Evolutionary conservation across 1,284 basidiomycete species (phyloP), one percentile per base, ranked within the genome.

Genomic region (Sphagnurus paluster): DNA sequence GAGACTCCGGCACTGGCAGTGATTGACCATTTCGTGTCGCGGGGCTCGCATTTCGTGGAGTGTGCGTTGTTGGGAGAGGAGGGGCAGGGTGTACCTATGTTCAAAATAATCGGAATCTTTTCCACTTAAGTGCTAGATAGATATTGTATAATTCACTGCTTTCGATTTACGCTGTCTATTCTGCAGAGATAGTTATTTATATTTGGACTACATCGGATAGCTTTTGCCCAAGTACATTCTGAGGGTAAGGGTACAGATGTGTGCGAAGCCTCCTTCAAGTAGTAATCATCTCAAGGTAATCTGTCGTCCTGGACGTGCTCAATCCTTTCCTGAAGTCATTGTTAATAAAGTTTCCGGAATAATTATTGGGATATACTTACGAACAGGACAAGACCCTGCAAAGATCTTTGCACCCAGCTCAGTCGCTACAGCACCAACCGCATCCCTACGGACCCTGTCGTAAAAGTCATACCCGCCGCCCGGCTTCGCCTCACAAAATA

Each of bases 61-160:
- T 95, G 92, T 61, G 66, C 82, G 60, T 65, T 94, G 40, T 57
- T 84, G 52, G 93, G 93, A 11, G 86, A 90, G 52, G 90, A 91
- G 63, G 92, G 90, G 3, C 70, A 80, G 57, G 69, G 69, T 34
- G 82, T 89, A 9, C 76, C 86, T 17, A 71, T 80, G 33, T 95
- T 95, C 76, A 92, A 87, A 71, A 83, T 95, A 56, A 77, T 94
- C 24, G 92, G 91, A 37, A 75, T 95, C 42, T 90, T 91, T 59
- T 64, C 87, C 29, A 86, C 85, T 48, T 90, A 57, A 47, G 25
- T 2, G 20, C 13, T 21, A 32, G 29, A 41, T 40, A 34, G 3
- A 17, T 40, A 40, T 30, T 37, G 39, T 47, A 41, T 32, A 30
- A 11, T 26, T 47, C 28, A 47, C 30, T 39, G 37, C 24, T 28